These are phyloP conservation scores for Macrocystidia cucumis DNA, from an alignment of 1,284 basidiomycete species.

Conservation along the genomic window DNA sequence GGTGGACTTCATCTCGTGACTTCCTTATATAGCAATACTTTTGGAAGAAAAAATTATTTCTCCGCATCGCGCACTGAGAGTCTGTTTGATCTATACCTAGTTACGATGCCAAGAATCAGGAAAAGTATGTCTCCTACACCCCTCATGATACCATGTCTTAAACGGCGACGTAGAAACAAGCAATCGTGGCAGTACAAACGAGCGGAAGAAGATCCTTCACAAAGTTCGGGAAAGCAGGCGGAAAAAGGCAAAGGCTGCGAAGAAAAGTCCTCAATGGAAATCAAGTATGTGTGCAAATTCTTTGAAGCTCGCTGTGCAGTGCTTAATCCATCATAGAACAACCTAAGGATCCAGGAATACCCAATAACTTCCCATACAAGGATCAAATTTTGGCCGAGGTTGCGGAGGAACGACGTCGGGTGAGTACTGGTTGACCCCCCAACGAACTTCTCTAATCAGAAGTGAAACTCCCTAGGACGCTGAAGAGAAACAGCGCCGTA, in stretches of 20 bases:
- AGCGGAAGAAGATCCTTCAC: slow-evolving; percentile 72
- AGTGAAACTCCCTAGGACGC: slow-evolving; percentile 35
- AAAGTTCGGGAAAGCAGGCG: slow-evolving; percentile 76
- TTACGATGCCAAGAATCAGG: slow-evolving; percentile 69
- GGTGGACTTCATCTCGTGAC: too few species aligned
- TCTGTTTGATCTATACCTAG: too few species aligned
- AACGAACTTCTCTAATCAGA: slow-evolving; percentile 1
- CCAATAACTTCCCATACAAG: slow-evolving; percentile 97
- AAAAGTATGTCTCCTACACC: slow-evolving; percentile 44
- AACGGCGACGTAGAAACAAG: slow-evolving; percentile 62
- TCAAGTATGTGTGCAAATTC: slow-evolving; percentile 55
- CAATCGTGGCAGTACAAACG: slow-evolving; percentile 68
- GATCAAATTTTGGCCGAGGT: slow-evolving; percentile 93
- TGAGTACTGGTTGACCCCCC: slow-evolving; percentile 25
- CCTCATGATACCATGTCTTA: too few species aligned
- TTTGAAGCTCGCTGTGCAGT: not conserved
- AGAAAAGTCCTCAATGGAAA: slow-evolving; percentile 88
- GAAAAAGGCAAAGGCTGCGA: slow-evolving; percentile 74
- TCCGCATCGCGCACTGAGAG: too few species aligned
- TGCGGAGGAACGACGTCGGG: slow-evolving; percentile 68
- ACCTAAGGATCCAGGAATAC: slow-evolving; percentile 90
- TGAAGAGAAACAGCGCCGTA: slow-evolving; percentile 63
- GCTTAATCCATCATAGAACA: slow-evolving; percentile 36
- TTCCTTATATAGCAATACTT: too few species aligned
- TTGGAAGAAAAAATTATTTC: too few species aligned